phyloP scores from a whole-genome alignment of 352 stramenopile species.

The Albugo candida region DNA sequence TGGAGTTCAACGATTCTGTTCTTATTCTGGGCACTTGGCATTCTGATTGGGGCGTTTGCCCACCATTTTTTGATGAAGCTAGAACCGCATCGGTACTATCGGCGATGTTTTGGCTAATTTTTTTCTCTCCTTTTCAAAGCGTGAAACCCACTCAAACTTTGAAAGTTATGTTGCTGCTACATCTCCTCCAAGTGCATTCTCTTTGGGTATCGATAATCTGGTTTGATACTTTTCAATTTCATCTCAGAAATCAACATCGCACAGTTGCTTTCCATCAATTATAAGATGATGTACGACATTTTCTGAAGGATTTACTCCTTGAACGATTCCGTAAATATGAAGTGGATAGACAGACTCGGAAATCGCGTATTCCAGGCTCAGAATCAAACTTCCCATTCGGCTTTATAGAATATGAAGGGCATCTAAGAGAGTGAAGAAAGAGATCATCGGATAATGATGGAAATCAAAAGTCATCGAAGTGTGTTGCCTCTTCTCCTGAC shows the following conservation, averaged over 20 bases:
- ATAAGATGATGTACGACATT: no score
- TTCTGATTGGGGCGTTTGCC: conserved; percentile 41
- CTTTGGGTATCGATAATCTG: conserved; percentile 35
- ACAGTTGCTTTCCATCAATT: conserved; percentile 15
- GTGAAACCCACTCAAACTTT: conserved; percentile 23
- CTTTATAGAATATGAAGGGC: no score
- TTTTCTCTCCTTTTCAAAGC: conserved; percentile 52
- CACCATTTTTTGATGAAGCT: conserved; percentile 53
- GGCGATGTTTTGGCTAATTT: conserved; percentile 45
- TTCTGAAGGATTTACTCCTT: no score
- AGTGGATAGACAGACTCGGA: no score
- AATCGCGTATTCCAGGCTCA: no score
- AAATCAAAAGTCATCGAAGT: no score
- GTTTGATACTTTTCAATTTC: conserved; percentile 24
- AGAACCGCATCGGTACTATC: conserved; percentile 34
- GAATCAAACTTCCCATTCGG: no score
- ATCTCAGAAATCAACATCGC: conserved; percentile 31
- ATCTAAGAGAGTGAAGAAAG: no score
- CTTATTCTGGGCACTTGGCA: conserved; percentile 36
- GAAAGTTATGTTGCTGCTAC: conserved; percentile 31
- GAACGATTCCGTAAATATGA: no score
- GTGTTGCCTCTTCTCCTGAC: no score
- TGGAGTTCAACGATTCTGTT: conserved; percentile 30
- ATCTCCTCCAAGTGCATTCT: conserved; percentile 40
- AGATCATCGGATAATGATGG: no score